These are phyloP conservation scores for Isabelozyma gotoi DNA, from an alignment of 805 yeast species.

Conservation along the genomic window DNA sequence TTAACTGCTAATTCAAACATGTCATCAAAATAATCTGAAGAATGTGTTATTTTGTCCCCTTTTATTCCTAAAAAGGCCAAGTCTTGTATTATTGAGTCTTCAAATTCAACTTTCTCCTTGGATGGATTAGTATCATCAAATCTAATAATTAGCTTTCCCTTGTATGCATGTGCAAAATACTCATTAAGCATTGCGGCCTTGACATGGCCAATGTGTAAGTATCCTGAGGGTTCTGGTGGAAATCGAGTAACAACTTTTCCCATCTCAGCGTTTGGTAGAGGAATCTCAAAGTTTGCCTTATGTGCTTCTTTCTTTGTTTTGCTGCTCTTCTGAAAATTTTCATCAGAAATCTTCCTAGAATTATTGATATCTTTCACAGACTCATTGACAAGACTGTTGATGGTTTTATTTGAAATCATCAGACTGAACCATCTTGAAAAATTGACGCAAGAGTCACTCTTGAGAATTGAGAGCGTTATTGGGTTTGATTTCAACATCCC, in stretches of 20 bases:
- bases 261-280: constrained; percentile 83
- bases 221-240: constrained; percentile 99
- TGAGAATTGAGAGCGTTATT: constrained; percentile 86
- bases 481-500: constrained; percentile 93
- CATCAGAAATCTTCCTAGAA: constrained; percentile 60
- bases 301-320: constrained; percentile 81
- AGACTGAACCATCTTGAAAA: constrained; percentile 91
- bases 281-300: constrained; percentile 94
- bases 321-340: constrained; percentile 16
- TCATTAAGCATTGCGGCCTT: constrained; percentile 97
- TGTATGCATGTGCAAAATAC: constrained; percentile 92
- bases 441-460: constrained; percentile 79
- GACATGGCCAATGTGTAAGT: constrained; percentile 98
- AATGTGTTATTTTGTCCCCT: constrained; percentile 84
- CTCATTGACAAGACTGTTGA: constrained; percentile 68
- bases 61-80: constrained; percentile 85
- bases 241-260: constrained; percentile 98
- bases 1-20: constrained; percentile 87
- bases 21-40: constrained; percentile 89
- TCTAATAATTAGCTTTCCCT: constrained; percentile 94
- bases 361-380: constrained; percentile 71
- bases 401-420: constrained; percentile 63
- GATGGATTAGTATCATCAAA: constrained; percentile 98
- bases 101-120: constrained; percentile 93
- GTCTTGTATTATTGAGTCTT: constrained; percentile 92